Evolutionary conservation across 2,329 filamentous ascomycete species (phyloP).

Genomic region (Blastomyces parvus): DNA sequence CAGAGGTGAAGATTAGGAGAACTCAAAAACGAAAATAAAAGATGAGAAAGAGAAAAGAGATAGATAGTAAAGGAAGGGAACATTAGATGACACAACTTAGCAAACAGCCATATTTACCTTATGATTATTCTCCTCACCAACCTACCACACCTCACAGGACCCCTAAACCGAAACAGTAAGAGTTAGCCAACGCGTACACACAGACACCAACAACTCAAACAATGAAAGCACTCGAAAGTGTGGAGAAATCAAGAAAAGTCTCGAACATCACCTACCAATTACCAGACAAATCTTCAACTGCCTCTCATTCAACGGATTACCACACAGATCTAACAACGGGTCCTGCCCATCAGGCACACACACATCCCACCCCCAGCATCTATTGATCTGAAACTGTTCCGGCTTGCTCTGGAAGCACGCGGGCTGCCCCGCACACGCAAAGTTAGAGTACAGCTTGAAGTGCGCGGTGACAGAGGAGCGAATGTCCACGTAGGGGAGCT

Average conservation of each 20-base stretch:
- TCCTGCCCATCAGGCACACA: not conserved
- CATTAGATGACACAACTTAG: not conserved
- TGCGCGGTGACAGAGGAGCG: not conserved
- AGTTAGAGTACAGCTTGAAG: slow-evolving; percentile 5
- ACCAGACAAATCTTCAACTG: slow-evolving; percentile 1
- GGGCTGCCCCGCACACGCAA: not conserved
- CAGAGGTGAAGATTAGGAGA: too few species aligned
- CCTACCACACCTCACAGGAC: not conserved
- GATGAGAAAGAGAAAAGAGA: not conserved
- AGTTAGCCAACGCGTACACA: not conserved
- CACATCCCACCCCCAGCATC: slow-evolving; percentile 7
- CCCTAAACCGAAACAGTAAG: not conserved
- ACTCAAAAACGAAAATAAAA: not conserved
- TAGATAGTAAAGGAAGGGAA: not conserved
- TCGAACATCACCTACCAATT: not conserved
- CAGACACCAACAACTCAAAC: not conserved
- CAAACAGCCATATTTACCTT: not conserved
- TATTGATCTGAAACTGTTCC: not conserved
- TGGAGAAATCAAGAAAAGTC: too few species aligned
- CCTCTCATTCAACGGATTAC: not conserved
- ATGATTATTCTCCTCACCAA: not conserved
- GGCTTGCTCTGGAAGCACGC: slow-evolving; percentile 5
- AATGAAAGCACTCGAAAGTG: not conserved
- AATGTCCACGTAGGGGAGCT: slow-evolving; percentile 1
- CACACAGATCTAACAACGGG: not conserved